Evolutionary conservation across 768 basidiomycete species (phyloP), one percentile per base, ranked within the genome.

Genomic region (Russula dissimulans): DNA sequence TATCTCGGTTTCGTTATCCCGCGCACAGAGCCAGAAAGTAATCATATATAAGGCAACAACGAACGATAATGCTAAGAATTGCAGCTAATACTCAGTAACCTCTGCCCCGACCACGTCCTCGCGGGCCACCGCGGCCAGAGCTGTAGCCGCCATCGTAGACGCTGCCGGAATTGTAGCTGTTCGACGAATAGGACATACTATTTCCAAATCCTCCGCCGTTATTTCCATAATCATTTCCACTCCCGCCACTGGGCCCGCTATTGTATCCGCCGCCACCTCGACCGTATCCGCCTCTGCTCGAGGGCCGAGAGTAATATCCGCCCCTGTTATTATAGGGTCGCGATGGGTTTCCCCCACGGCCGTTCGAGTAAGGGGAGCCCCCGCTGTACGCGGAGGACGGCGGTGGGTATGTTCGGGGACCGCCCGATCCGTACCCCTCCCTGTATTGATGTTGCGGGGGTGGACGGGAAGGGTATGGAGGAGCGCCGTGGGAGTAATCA

Each of bases 171-270:
- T 53, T 63, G 56, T 54, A 59, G 26, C 32, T 41, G 18, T 48
- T 36, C 15, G 57, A 26, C n/a, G n/a, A 38, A 41, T 56, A 59
- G 15, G 63, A 18, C 6, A 44, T 8, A 12, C 44, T 18, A 32
- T 54, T 66, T 7, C 66, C 65, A 44, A 69, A 69, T 10, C 69
- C 70, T 18, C 75, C 72, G n/a, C 75, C 72, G 62, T 76, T 32
- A 3, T 75, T 74, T n/a, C 79, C 78, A 41, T 75, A 71, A 6
- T 73, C 72, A 42, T 70, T 68, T 11, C 69, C 65, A 42, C 47
- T 73, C 18, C 74, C 75, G 48, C 73, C 67, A 43, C 69, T 75
- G 2, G 71, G 67, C 5, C 66, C 66, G 17, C 67, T 47, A 18
- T 66, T 66, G 47, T 69, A 68, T 11, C 65, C 64, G 4, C 53